Conservation (phyloP, 2,329 filamentous ascomycete species). For the Diplocarpon mali region DNA sequence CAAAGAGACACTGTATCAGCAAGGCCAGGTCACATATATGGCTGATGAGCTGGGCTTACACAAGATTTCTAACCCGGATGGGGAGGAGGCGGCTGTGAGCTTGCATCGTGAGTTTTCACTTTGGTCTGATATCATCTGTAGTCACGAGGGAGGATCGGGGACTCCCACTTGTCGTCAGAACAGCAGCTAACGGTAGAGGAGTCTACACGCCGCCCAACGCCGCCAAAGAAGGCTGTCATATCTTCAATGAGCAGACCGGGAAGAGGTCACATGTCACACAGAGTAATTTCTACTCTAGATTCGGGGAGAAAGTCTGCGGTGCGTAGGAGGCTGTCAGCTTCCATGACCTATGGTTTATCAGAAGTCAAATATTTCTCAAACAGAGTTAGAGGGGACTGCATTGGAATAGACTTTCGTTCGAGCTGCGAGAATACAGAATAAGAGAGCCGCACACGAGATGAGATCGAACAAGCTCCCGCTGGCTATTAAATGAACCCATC, state of each 20-base stretch:
- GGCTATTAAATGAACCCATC: not conserved
- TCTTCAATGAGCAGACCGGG: constrained; percentile 70
- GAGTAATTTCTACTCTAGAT: constrained; percentile 60
- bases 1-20: constrained; percentile 54
- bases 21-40: constrained; percentile 81
- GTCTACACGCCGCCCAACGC: constrained; percentile 87
- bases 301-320: constrained; percentile 29
- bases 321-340: not conserved
- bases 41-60: constrained; percentile 82
- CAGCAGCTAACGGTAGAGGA: constrained; percentile 20
- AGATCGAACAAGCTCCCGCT: constrained; percentile 1
- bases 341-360: no score
- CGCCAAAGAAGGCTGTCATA: constrained; percentile 67
- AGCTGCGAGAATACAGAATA: not conserved
- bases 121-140: not conserved
- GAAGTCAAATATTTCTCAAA: no score
- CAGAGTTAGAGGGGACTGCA: not conserved
- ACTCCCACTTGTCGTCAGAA: not conserved
- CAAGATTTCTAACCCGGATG: constrained; percentile 64
- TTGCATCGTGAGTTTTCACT: constrained; percentile 50
- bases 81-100: constrained; percentile 66
- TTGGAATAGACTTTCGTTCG: not conserved
- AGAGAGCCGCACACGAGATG: not conserved
- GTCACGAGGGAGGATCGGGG: no score
- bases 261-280: constrained; percentile 60